A percentile compares a stretch with the other conserved stretches of the same genome.
Conservation (phyloP, 306 rosid species). For the Acacia acuminata region DNA sequence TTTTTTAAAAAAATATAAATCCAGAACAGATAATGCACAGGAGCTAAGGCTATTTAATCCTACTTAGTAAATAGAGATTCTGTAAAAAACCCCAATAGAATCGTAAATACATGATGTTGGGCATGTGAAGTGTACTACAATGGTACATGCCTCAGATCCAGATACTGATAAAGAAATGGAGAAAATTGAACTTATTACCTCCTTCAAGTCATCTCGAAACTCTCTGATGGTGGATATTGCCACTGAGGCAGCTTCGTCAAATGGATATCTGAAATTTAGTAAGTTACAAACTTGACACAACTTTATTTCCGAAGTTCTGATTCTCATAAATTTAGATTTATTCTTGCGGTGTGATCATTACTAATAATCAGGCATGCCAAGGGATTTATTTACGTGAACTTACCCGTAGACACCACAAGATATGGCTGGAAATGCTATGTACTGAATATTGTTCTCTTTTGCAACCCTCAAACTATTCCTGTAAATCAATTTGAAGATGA, state of each 20-base stretch:
- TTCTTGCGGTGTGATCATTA: neutral
- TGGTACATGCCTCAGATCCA: neutral
- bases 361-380: conserved; percentile 2
- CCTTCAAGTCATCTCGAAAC: conserved; percentile 63
- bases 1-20: too few relatives aligned
- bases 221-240: conserved; percentile 71
- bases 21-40: neutral
- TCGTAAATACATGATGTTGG: neutral
- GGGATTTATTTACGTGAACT: conserved; percentile 27
- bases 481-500: conserved; percentile 36
- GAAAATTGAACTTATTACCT: conserved; percentile 46
- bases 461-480: conserved; percentile 85
- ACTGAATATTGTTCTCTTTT: conserved; percentile 62
- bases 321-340: neutral
- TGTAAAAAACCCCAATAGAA: neutral
- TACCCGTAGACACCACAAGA: conserved; percentile 88
- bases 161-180: neutral
- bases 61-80: conserved; percentile 10
- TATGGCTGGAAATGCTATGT: conserved; percentile 87
- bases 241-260: conserved; percentile 69
- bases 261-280: conserved; percentile 66
- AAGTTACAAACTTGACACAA: conserved; percentile 9
- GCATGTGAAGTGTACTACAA: neutral
- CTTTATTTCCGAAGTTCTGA: neutral
- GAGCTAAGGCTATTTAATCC: neutral